A percentile compares a stretch with the other conserved stretches of the same genome.
Evolutionary conservation across 202 grass and related monocot genomes (phyloP).

Genomic region (Zizania palustris): DNA sequence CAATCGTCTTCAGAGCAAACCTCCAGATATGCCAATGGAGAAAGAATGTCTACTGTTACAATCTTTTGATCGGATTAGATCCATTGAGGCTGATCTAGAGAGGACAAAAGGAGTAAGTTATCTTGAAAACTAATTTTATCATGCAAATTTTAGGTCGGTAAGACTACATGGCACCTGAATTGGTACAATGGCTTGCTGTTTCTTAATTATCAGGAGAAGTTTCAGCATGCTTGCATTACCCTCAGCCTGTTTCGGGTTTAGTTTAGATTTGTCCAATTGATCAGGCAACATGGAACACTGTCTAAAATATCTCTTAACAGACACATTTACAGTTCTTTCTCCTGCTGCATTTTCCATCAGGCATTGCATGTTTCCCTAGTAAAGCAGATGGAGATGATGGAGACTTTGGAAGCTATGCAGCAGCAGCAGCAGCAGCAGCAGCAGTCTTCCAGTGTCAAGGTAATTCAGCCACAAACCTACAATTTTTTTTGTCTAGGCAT

Average conservation of each 20-base stretch:
- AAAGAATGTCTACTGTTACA: conserved; percentile 60
- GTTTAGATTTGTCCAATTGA: not conserved
- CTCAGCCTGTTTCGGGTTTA: not conserved
- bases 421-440: conserved; percentile 36
- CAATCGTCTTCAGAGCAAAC: conserved; percentile 60
- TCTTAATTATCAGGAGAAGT: not conserved
- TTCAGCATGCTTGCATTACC: not conserved
- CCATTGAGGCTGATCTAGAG: conserved; percentile 73
- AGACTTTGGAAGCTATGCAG: conserved; percentile 47
- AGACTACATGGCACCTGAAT: not conserved
- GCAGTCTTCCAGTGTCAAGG: conserved; percentile 48
- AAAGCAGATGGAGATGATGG: conserved; percentile 68
- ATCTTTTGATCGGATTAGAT: conserved; percentile 65
- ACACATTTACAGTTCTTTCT: conserved; percentile 6
- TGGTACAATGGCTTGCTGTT: not conserved
- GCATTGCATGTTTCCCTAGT: conserved; percentile 52
- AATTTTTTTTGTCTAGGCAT: not conserved
- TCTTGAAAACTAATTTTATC: not conserved
- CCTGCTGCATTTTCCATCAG: conserved; percentile 35
- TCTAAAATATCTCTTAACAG: not conserved
- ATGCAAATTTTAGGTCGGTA: not conserved
- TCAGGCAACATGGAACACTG: not conserved
- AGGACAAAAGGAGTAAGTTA: conserved; percentile 66
- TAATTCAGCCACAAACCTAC: conserved; percentile 21
- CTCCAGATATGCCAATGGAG: conserved; percentile 67